Percentiles rank a stretch among this genome's conserved stretches.
phyloP scores from a whole-genome alignment of 2,329 filamentous ascomycete genomes.

The Paecilomyces dactylethromorphus region DNA sequence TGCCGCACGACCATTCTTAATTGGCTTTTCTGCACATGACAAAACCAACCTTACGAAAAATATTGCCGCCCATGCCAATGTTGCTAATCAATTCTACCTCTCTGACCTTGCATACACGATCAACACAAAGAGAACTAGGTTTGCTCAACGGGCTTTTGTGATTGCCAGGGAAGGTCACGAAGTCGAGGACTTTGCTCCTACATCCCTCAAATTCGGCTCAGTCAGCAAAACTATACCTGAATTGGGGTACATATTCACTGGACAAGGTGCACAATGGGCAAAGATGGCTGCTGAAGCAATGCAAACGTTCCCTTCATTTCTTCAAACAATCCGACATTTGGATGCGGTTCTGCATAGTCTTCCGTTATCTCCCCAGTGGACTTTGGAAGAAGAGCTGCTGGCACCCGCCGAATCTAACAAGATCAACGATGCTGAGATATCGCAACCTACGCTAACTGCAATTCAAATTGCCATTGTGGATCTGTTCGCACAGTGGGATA shows the following conservation, averaged over 20 bases:
- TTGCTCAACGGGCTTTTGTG: neutral
- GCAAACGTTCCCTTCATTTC: slow-evolving; percentile 4
- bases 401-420: neutral
- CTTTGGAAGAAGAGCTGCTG: neutral
- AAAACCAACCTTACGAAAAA: slow-evolving; percentile 1
- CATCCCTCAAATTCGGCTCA: neutral
- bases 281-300: slow-evolving; percentile 20
- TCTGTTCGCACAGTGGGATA: slow-evolving; percentile 37
- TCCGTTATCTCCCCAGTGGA: neutral
- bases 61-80: neutral
- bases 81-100: neutral
- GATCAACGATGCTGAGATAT: slow-evolving; percentile 1
- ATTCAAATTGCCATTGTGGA: slow-evolving; percentile 43
- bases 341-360: slow-evolving; percentile 2
- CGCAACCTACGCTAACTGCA: slow-evolving; percentile 28
- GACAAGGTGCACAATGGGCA: slow-evolving; percentile 25
- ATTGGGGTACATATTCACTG: slow-evolving; percentile 21
- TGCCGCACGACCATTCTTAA: neutral
- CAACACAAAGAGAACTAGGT: no score
- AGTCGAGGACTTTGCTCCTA: no score
- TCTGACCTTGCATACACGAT: no score
- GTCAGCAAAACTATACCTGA: neutral
- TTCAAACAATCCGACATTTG: slow-evolving; percentile 1
- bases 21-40: slow-evolving; percentile 3
- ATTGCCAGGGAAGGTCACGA: neutral